A percentile compares a stretch with the other conserved stretches of the same genome.
Conservation (phyloP, 73 alveolate genomes). For the Paraurostyla sp. region DNA sequence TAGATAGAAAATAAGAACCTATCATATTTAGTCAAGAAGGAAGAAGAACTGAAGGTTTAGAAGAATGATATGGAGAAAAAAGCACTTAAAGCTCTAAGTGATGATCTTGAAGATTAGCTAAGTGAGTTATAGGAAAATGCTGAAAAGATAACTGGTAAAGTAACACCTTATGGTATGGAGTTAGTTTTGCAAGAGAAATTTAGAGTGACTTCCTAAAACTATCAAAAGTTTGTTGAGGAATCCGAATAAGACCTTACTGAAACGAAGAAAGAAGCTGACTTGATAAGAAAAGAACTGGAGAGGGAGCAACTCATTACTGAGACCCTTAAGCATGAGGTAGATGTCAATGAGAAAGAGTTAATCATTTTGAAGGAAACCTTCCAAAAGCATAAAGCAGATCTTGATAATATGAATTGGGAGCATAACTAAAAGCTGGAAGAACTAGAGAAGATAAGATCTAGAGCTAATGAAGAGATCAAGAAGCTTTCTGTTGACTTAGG, state of each 20-base stretch:
- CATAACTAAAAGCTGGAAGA: conserved; percentile 19
- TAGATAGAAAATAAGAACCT: conserved; percentile 50
- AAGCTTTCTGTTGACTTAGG: conserved; percentile 37
- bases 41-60: conserved; percentile 27
- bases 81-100: conserved; percentile 21
- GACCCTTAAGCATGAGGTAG: not conserved
- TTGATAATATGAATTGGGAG: conserved; percentile 28
- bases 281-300: not conserved
- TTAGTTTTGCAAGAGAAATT: conserved; percentile 5
- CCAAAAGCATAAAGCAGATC: not conserved
- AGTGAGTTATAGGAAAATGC: conserved; percentile 16
- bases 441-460: not conserved
- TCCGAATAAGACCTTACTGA: conserved; percentile 35
- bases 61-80: conserved; percentile 27
- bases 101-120: conserved; percentile 40
- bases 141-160: conserved; percentile 37
- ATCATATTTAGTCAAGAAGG: conserved; percentile 6
- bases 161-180: conserved; percentile 59
- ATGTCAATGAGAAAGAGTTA: not conserved
- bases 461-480: conserved; percentile 52
- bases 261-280: conserved; percentile 9
- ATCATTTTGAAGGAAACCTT: not conserved
- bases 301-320: conserved; percentile 22
- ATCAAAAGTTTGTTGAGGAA: conserved; percentile 25
- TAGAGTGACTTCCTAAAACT: not conserved